phyloP scores from a whole-genome alignment of 2,329 filamentous ascomycete genomes.

The Neospermospora avenae region DNA sequence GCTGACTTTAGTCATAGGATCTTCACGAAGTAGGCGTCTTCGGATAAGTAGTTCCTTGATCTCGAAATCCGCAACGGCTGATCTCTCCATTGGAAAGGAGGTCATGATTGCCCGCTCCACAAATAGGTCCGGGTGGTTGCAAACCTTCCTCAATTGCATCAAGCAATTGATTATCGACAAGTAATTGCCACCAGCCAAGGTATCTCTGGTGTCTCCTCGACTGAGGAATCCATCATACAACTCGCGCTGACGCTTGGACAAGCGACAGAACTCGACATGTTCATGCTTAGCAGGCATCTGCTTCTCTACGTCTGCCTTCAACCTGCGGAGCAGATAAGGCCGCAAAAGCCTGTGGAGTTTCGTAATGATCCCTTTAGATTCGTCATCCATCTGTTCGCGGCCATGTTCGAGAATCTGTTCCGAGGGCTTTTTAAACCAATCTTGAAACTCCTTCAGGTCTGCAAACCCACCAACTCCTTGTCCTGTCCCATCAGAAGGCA shows the following conservation, averaged over 20 bases:
- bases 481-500: constrained; percentile 73
- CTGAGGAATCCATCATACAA: constrained; percentile 96
- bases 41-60: constrained; percentile 69
- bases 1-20: constrained; percentile 62
- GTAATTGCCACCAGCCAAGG: constrained; percentile 88
- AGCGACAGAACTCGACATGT: constrained; percentile 90
- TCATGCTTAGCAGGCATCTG: constrained; percentile 99
- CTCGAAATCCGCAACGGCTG: constrained; percentile 71
- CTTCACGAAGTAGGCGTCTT: constrained; percentile 57
- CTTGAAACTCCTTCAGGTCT: constrained; percentile 91
- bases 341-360: constrained; percentile 93
- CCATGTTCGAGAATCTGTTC: constrained; percentile 96
- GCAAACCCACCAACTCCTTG: constrained; percentile 87
- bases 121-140: constrained; percentile 96
- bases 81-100: constrained; percentile 86
- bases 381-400: constrained; percentile 88
- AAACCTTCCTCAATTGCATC: constrained; percentile 96
- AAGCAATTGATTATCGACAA: constrained; percentile 97
- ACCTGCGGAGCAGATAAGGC: constrained; percentile 82
- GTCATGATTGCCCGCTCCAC: constrained; percentile 95
- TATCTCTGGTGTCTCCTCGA: constrained; percentile 82
- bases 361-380: constrained; percentile 84
- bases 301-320: constrained; percentile 97
- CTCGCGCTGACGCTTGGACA: constrained; percentile 93
- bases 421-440: constrained; percentile 93